A percentile compares a stretch with the other conserved stretches of the same genome.
Conservation (phyloP, 176 grass and related monocot genomes). For the Carex scoparia region DNA sequence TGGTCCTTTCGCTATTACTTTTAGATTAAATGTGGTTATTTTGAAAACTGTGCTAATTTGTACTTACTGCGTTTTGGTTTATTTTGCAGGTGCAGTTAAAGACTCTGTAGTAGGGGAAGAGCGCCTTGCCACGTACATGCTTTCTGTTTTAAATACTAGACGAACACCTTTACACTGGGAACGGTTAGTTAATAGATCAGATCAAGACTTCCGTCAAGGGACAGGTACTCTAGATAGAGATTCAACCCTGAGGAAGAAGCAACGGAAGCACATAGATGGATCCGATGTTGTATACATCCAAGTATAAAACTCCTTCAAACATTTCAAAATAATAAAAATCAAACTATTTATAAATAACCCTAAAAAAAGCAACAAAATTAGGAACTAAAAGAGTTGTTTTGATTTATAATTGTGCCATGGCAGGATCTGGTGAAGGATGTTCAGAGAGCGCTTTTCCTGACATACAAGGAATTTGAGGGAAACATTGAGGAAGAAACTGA, state of each 20-base stretch:
- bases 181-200: conserved; percentile 35
- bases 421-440: conserved; percentile 79
- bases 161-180: conserved; percentile 92
- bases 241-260: conserved; percentile 37
- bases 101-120: conserved; percentile 93
- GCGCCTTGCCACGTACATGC: conserved; percentile 75
- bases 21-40: background rate
- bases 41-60: background rate
- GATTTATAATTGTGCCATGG: background rate
- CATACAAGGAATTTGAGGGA: conserved; percentile 56
- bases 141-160: conserved; percentile 84
- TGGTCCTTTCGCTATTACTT: background rate
- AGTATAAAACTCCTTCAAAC: conserved; percentile 6
- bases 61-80: background rate
- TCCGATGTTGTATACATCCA: conserved; percentile 71
- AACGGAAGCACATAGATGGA: conserved; percentile 24
- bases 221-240: conserved; percentile 21
- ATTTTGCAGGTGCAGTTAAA: conserved; percentile 68
- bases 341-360: background rate
- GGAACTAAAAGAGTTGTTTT: background rate
- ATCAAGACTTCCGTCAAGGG: conserved; percentile 7
- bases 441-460: conserved; percentile 49
- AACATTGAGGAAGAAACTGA: conserved; percentile 62
- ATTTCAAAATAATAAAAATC: background rate
- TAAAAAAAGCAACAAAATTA: background rate